A percentile compares a stretch with the other conserved stretches of the same genome.
Conservation (phyloP, 306 rosid genomes). For the Vigna mungo region DNA sequence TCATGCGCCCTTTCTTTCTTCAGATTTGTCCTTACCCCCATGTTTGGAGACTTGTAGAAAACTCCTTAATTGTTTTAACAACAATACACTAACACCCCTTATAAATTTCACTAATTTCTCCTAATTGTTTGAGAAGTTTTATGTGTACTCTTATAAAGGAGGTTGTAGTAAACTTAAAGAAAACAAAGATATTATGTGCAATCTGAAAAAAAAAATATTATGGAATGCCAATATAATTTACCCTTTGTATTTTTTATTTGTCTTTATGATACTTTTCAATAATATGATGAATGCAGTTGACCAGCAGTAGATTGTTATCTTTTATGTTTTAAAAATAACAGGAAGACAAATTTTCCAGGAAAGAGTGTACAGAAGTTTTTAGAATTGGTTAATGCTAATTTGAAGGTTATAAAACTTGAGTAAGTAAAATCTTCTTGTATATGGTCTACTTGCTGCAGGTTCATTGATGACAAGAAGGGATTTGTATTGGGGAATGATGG, state of each 20-base stretch:
- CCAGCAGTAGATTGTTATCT: not conserved
- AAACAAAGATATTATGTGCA: too few relatives aligned
- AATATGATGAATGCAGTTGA: conserved; percentile 15
- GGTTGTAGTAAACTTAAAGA: too few relatives aligned
- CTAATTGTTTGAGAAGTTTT: too few relatives aligned
- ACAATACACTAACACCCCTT: too few relatives aligned
- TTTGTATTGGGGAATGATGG: conserved; percentile 96
- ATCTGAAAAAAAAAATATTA: too few relatives aligned
- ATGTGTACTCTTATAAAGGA: too few relatives aligned
- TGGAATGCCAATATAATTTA: too few relatives aligned
- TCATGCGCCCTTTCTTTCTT: too few relatives aligned
- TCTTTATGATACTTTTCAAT: conserved; percentile 11
- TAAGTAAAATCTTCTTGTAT: conserved; percentile 24
- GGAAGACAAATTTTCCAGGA: conserved; percentile 13
- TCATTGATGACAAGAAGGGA: conserved; percentile 82
- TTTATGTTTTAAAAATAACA: conserved; percentile 28
- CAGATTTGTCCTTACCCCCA: too few relatives aligned
- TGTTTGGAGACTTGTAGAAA: too few relatives aligned
- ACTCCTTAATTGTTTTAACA: too few relatives aligned
- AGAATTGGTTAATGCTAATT: not conserved
- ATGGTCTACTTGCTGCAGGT: conserved; percentile 58
- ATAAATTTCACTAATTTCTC: too few relatives aligned
- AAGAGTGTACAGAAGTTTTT: conserved; percentile 25
- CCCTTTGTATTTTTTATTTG: conserved; percentile 3
- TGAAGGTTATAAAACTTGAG: conserved; percentile 25